These are phyloP conservation scores for Metarhizium brunneum DNA, from an alignment of 2,329 filamentous ascomycete genomes.

Conservation along the genomic window DNA sequence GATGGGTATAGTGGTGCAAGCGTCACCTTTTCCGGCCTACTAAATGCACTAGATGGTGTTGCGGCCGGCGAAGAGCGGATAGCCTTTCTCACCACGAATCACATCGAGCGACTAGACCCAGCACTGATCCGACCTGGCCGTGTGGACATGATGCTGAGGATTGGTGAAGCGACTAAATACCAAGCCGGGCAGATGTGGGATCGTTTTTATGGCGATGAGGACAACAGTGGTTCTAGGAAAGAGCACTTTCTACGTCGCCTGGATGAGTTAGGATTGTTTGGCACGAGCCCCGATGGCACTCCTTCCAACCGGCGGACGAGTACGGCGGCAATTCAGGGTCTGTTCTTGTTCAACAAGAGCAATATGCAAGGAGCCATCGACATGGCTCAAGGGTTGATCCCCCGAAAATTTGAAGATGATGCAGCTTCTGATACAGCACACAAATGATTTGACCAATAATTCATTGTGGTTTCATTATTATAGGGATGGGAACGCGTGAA, in stretches of 20 bases:
- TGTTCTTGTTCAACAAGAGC: constrained; percentile 94
- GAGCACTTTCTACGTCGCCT: constrained; percentile 63
- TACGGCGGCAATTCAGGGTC: constrained; percentile 83
- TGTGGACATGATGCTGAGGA: constrained; percentile 85
- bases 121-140: constrained; percentile 84
- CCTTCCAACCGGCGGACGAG: constrained; percentile 53
- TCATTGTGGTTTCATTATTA: neutral
- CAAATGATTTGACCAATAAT: neutral
- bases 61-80: constrained; percentile 91
- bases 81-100: constrained; percentile 89
- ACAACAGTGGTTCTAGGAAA: constrained; percentile 52
- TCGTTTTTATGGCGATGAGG: constrained; percentile 83
- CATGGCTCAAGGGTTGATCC: constrained; percentile 62
- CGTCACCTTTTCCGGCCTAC: constrained; percentile 85
- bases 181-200: constrained; percentile 88
- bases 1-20: constrained; percentile 83
- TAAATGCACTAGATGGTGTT: constrained; percentile 84
- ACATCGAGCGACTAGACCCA: constrained; percentile 80
- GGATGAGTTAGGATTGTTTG: constrained; percentile 60
- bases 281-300: constrained; percentile 39
- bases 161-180: constrained; percentile 78
- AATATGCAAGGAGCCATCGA: constrained; percentile 78
- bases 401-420: constrained; percentile 40
- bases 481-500: too few relatives aligned
- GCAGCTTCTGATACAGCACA: neutral